Base-by-base conservation (phyloP, 2,329 filamentous ascomycete genomes). In the Alternaria burnsii region DNA sequence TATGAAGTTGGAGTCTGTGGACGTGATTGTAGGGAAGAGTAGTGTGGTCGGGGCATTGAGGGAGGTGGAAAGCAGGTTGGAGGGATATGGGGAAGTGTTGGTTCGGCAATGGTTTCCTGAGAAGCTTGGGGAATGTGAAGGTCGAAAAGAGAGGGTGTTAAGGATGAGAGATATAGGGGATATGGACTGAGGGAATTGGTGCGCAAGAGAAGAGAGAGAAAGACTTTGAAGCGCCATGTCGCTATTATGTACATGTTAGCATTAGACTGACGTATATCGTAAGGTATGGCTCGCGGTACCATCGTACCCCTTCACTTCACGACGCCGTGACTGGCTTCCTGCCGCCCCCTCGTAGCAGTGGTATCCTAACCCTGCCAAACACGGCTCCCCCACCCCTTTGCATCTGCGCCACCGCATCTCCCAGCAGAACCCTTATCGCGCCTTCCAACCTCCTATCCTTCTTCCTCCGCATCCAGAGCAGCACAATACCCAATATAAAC, bases 381-480 rank as follows among this genome's bases (percentile, higher is more conserved):
- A 69, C 65, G 41, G 56, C 65, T 3, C 72, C 72, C 3, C 76
- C 71, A 5, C 76, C 75, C 54, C 69, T 76, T 58, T 74, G 70
- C 22, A 80, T 70, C 58, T 73, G 80, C 67, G 74, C 76, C 12
- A 79, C 75, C 0, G 77, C 78, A 71, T 83, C 82, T 0, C 82
- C 82, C 10, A 93, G 74, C 14, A 88, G 82, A 1, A 89, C 87
- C 47, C 91, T 82, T 4, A 93, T 86, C n/a, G 91, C 83, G 64
- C 91, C 91, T 74, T 94, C 91, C 1, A 94, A 77, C 59, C 91
- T 83, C 47, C 86, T 82, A 71, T 94, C 91, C 69, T 89, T 90
- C 72, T 87, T 87, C 66, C 84, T 86, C 55, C 91, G 82, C 86
- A 94, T 85, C 86, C 89, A 94, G 7, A 93, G 71, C 48, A 94